Percentiles rank a stretch among this genome's conserved stretches.
Conservation (phyloP, 768 basidiomycete species). For the Candolleomyces efflorescens region DNA sequence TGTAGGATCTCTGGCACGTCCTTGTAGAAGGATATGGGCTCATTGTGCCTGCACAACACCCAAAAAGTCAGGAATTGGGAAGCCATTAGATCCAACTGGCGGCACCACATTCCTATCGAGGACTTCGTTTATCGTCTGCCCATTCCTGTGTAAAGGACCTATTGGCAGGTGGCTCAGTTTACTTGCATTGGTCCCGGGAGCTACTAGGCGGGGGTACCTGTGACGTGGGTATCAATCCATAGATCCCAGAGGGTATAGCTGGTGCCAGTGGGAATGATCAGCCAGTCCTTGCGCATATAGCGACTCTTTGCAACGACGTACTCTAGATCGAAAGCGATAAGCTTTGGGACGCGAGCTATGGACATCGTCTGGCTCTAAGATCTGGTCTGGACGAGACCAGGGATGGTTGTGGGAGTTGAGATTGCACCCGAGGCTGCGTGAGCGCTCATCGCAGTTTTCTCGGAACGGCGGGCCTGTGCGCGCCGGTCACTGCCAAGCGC, state of each 20-base stretch:
- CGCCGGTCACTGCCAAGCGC: too few relatives aligned
- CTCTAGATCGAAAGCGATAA: constrained; percentile 83
- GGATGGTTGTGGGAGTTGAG: too few relatives aligned
- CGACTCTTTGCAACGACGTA: constrained; percentile 25
- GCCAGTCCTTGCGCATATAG: not conserved
- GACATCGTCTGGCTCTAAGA: too few relatives aligned
- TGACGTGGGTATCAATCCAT: constrained; percentile 81
- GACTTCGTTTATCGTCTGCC: constrained; percentile 42
- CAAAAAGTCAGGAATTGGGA: not conserved
- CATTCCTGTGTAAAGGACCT: constrained; percentile 53
- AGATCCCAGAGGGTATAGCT: constrained; percentile 87
- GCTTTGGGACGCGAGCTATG: constrained; percentile 36
- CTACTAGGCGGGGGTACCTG: constrained; percentile 28
- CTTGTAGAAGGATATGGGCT: constrained; percentile 63
- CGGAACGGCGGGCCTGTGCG: too few relatives aligned
- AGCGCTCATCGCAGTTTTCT: not conserved
- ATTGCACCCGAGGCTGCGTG: not conserved
- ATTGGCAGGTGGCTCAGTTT: constrained; percentile 32
- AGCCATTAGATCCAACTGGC: too few relatives aligned
- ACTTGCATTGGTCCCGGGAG: not conserved
- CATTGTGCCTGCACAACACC: constrained; percentile 40
- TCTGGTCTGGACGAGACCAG: too few relatives aligned
- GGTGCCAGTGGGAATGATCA: constrained; percentile 1
- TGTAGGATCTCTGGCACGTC: constrained; percentile 76
- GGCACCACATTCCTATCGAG: constrained; percentile 38